These are phyloP conservation scores for Fusarium sp. DNA, from an alignment of 2,329 filamentous ascomycete genomes.

Conservation along the genomic window DNA sequence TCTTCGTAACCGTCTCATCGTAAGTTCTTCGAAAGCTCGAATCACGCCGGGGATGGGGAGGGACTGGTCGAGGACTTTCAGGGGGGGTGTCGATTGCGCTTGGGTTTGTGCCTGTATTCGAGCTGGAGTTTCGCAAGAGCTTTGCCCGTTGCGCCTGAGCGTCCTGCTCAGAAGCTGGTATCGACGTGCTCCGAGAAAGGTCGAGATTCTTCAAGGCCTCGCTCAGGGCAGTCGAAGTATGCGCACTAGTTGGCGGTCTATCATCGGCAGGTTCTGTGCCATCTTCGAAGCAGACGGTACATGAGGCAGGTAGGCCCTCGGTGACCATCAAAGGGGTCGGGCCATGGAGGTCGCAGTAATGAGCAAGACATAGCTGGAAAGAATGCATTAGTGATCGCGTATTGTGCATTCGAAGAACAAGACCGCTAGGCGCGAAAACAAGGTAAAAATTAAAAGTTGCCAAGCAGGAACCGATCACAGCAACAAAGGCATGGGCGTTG, in stretches of 20 bases:
- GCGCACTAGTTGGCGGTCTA: conserved; percentile 56
- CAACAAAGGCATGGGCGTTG: conserved; percentile 28
- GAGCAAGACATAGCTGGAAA: conserved; percentile 73
- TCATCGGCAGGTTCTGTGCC: conserved; percentile 44
- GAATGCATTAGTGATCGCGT: conserved; percentile 48
- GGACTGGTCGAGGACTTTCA: conserved; percentile 63
- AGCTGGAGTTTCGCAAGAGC: conserved; percentile 55
- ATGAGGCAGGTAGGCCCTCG: conserved; percentile 71
- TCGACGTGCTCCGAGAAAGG: conserved; percentile 58
- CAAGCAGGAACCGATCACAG: conserved; percentile 25
- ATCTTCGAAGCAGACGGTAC: conserved; percentile 67
- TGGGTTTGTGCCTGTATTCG: conserved; percentile 49
- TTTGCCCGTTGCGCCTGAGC: conserved; percentile 57
- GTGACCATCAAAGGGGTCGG: conserved; percentile 77
- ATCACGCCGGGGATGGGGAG: conserved; percentile 59
- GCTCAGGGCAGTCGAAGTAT: conserved; percentile 54
- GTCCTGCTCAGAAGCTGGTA: conserved; percentile 59
- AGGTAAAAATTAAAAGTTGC: conserved; percentile 7
- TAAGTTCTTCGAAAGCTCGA: conserved; percentile 72
- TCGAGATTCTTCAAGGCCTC: conserved; percentile 62
- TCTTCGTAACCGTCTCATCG: conserved; percentile 72
- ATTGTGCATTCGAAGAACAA: conserved; percentile 45
- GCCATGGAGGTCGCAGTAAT: conserved; percentile 77
- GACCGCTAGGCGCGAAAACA: conserved; percentile 12
- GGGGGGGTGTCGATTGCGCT: conserved; percentile 68